Conservation (phyloP, 2,329 filamentous ascomycete genomes). For the Scleromitrula shiraiana region DNA sequence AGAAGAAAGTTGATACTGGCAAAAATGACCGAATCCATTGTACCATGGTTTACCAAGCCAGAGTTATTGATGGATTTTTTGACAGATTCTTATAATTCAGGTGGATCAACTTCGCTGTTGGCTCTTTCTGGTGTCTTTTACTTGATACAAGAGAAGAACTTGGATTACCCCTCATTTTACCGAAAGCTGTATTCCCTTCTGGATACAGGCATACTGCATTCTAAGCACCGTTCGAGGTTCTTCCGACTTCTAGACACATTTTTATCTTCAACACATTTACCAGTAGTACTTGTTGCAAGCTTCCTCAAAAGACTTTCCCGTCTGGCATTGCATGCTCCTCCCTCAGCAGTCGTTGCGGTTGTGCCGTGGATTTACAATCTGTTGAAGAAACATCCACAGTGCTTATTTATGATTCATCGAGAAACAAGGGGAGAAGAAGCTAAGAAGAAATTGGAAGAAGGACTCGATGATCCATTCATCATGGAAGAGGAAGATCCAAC, state of each 20-base stretch:
- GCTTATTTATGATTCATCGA: slow-evolving; percentile 94
- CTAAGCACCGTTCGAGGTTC: slow-evolving; percentile 87
- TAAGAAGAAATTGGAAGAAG: slow-evolving; percentile 52
- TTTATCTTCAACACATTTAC: slow-evolving; percentile 83
- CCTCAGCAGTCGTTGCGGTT: slow-evolving; percentile 78
- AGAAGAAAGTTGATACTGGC: slow-evolving; percentile 74
- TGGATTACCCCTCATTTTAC: slow-evolving; percentile 95
- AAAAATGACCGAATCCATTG: slow-evolving; percentile 68
- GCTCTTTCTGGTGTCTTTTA: slow-evolving; percentile 92
- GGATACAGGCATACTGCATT: slow-evolving; percentile 79
- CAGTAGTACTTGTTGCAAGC: slow-evolving; percentile 81
- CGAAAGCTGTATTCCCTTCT: slow-evolving; percentile 87
- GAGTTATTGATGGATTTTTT: slow-evolving; percentile 94
- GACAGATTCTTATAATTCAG: slow-evolving; percentile 84
- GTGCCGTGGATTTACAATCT: slow-evolving; percentile 95
- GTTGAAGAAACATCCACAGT: slow-evolving; percentile 79
- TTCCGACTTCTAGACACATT: slow-evolving; percentile 90
- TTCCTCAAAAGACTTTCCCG: slow-evolving; percentile 92
- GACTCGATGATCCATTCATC: slow-evolving; percentile 66
- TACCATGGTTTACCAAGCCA: slow-evolving; percentile 81
- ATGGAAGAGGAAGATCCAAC: slow-evolving; percentile 72
- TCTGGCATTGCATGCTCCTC: slow-evolving; percentile 78
- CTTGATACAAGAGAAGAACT: slow-evolving; percentile 84
- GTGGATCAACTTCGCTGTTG: slow-evolving; percentile 78
- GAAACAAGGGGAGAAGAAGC: slow-evolving; percentile 50